Evolutionary conservation across 805 yeast genomes (phyloP).

Genomic region (Sugiyamaella qingdaonensis): DNA sequence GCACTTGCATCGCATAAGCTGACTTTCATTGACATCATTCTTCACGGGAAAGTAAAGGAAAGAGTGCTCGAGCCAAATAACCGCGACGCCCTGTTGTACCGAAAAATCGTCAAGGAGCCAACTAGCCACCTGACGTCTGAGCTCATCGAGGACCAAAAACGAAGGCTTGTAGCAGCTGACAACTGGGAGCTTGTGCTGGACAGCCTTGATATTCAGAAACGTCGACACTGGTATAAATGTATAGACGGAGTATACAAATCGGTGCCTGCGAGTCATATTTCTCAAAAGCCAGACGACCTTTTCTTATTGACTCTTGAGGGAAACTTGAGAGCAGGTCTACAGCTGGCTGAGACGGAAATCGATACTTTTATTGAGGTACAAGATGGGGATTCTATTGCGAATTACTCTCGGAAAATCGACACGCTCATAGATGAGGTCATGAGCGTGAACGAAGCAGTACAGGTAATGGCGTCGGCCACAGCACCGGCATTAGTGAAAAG

Average conservation of each 20-base stretch:
- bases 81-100: not conserved
- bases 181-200: constrained; percentile 2
- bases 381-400: not conserved
- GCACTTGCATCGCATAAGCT: not conserved
- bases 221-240: not conserved
- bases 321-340: not conserved
- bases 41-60: not conserved
- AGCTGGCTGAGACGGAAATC: not conserved
- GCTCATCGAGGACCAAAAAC: not conserved
- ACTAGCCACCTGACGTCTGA: not conserved
- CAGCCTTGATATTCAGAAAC: not conserved
- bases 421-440: not conserved
- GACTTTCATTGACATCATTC: not conserved
- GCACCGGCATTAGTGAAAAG: not conserved
- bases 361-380: not conserved
- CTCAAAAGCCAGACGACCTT: not conserved
- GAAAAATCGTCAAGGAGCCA: not conserved
- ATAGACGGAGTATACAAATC: not conserved
- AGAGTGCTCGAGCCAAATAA: not conserved
- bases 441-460: not conserved
- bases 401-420: not conserved
- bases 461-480: not conserved
- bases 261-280: not conserved
- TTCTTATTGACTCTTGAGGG: not conserved
- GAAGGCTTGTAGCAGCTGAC: not conserved